Evolutionary conservation across 73 alveolate species (phyloP).

Genomic region (Tetrahymena borealis): DNA sequence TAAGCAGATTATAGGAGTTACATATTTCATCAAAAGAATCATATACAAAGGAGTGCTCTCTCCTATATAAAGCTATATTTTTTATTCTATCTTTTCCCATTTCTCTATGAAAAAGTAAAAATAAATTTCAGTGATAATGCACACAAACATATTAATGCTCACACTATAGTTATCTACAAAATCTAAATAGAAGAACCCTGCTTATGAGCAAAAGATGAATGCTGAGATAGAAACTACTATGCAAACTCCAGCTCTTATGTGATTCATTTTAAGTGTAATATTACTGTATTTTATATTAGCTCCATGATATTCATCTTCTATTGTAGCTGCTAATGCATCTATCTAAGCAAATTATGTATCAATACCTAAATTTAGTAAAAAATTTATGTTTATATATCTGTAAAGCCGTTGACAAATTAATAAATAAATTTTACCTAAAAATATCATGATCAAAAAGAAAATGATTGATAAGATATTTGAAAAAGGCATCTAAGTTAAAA

Average conservation of each 20-base stretch:
- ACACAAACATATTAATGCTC: background rate
- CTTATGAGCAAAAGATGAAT: slow-evolving; percentile 20
- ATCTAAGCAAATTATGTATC: slow-evolving; percentile 35
- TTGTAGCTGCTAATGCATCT: slow-evolving; percentile 24
- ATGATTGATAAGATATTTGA: slow-evolving; percentile 46
- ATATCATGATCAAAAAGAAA: slow-evolving; percentile 35
- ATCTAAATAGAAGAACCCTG: slow-evolving; percentile 15
- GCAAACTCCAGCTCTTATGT: slow-evolving; percentile 16
- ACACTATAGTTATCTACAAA: slow-evolving; percentile 25
- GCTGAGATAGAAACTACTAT: background rate
- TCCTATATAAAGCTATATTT: background rate
- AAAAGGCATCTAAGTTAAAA: slow-evolving; percentile 33
- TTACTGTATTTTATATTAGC: background rate
- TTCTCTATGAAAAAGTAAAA: background rate
- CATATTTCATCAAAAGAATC: background rate
- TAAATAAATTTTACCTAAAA: slow-evolving; percentile 1
- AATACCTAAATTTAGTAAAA: background rate
- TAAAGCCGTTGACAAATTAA: background rate
- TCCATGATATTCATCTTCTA: slow-evolving; percentile 31
- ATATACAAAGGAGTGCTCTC: background rate
- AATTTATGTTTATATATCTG: background rate
- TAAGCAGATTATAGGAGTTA: background rate
- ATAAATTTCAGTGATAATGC: background rate
- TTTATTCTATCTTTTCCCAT: background rate
- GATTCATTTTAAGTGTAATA: background rate